A percentile compares a stretch with the other conserved stretches of the same genome.
These are phyloP conservation scores for Eimeria falciformis DNA, from an alignment of 169 alveolate species.

Conservation along the genomic window DNA sequence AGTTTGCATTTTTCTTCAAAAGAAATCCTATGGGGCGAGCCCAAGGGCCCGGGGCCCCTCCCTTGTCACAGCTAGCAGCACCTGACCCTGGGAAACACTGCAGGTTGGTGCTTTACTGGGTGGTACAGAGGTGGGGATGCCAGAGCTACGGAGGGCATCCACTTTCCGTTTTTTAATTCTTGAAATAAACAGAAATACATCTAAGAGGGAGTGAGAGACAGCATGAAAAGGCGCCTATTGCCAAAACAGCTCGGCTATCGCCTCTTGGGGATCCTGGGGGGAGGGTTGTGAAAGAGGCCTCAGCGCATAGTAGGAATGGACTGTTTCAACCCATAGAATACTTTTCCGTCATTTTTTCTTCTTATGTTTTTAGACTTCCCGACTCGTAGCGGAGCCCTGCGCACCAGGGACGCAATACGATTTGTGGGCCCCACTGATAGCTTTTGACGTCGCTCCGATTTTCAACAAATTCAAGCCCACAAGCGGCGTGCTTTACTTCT, in stretches of 20 bases:
- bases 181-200: neutral
- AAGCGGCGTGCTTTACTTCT: too few relatives aligned
- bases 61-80: conserved; percentile 71
- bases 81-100: conserved; percentile 51
- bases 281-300: neutral
- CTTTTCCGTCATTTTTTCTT: too few relatives aligned
- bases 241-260: conserved; percentile 9
- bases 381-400: too few relatives aligned
- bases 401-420: too few relatives aligned
- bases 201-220: neutral
- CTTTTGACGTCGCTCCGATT: too few relatives aligned
- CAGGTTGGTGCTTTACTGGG: conserved; percentile 62
- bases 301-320: neutral
- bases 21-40: conserved; percentile 20
- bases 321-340: too few relatives aligned
- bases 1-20: neutral
- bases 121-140: conserved; percentile 3
- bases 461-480: too few relatives aligned
- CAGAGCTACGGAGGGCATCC: neutral
- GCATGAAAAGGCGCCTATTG: neutral
- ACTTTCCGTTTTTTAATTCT: neutral
- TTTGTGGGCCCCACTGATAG: too few relatives aligned
- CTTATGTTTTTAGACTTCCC: too few relatives aligned
- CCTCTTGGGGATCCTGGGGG: conserved; percentile 5
- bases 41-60: conserved; percentile 75